Evolutionary conservation across 2,329 filamentous ascomycete species (phyloP).

Genomic region (Phyllosticta citrichinensis): DNA sequence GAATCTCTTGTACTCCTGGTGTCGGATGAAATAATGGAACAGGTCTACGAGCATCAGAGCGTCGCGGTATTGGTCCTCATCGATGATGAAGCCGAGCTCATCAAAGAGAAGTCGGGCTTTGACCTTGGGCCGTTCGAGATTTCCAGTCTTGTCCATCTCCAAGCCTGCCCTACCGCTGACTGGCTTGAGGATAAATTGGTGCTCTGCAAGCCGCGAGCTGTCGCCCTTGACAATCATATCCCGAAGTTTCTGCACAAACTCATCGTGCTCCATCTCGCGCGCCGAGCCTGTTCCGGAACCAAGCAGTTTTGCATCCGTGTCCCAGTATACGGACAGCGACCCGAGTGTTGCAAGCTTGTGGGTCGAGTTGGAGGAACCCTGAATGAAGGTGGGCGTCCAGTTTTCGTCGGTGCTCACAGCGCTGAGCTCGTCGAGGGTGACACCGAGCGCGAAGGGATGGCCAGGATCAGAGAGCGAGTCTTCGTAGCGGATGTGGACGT

Average conservation of each 20-base stretch:
- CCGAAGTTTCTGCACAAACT: slow-evolving; percentile 68
- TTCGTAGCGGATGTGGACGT: slow-evolving; percentile 96
- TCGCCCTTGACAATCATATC: slow-evolving; percentile 68
- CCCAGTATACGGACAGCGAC: slow-evolving; percentile 92
- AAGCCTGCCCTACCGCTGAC: slow-evolving; percentile 93
- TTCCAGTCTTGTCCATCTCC: slow-evolving; percentile 87
- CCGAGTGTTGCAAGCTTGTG: slow-evolving; percentile 91
- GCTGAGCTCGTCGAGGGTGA: slow-evolving; percentile 93
- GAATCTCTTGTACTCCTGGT: slow-evolving; percentile 91
- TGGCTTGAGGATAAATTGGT: slow-evolving; percentile 93
- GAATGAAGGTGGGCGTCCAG: slow-evolving; percentile 94
- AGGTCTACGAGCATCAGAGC: slow-evolving; percentile 95
- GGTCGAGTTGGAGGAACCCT: slow-evolving; percentile 70
- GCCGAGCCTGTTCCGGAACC: slow-evolving; percentile 66
- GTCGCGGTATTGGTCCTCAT: slow-evolving; percentile 95
- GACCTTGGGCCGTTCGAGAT: slow-evolving; percentile 67
- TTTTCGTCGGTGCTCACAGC: slow-evolving; percentile 90
- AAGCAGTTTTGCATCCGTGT: slow-evolving; percentile 80
- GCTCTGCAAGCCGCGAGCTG: slow-evolving; percentile 45
- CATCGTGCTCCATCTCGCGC: slow-evolving; percentile 58
- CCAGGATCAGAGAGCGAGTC: slow-evolving; percentile 91
- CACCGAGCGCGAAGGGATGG: slow-evolving; percentile 84
- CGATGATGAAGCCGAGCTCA: slow-evolving; percentile 93
- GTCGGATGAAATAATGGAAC: slow-evolving; percentile 96
- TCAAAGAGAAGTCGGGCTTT: slow-evolving; percentile 91